These are phyloP conservation scores for Boletus nobilissimus DNA, from an alignment of 1,284 basidiomycete genomes.

Conservation along the genomic window DNA sequence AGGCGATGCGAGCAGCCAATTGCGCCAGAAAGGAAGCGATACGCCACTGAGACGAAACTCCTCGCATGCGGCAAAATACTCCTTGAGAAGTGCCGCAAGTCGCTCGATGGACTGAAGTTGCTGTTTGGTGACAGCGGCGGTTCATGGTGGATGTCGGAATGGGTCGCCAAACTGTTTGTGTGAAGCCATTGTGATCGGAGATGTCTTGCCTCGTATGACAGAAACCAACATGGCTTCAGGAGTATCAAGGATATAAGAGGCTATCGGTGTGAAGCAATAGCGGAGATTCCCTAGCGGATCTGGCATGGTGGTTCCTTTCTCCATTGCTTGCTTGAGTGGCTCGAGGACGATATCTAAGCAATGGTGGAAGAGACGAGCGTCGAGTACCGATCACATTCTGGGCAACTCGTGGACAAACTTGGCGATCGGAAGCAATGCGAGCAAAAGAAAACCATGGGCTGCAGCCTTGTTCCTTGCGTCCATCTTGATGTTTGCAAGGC, in stretches of 20 bases:
- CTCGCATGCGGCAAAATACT: neutral
- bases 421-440: slow-evolving; percentile 1
- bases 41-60: neutral
- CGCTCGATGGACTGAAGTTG: neutral
- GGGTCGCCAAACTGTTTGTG: neutral
- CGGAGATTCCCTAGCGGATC: neutral
- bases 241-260: neutral
- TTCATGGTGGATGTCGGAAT: neutral
- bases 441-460: slow-evolving; percentile 5
- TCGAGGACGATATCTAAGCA: neutral
- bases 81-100: neutral
- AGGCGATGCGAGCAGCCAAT: neutral
- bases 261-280: slow-evolving; percentile 12
- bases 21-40: neutral
- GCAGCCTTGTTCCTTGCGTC: slow-evolving; percentile 21
- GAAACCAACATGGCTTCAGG: slow-evolving; percentile 14
- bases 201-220: neutral
- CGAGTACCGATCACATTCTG: neutral
- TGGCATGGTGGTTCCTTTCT: neutral
- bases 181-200: neutral
- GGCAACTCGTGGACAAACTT: neutral
- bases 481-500: slow-evolving; percentile 13
- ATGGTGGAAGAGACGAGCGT: neutral
- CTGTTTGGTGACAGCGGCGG: neutral
- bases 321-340: neutral